Evolutionary conservation across 768 basidiomycete genomes (phyloP), one percentile per base, ranked within the genome.

Genomic region (Leccinum subtestaceum): DNA sequence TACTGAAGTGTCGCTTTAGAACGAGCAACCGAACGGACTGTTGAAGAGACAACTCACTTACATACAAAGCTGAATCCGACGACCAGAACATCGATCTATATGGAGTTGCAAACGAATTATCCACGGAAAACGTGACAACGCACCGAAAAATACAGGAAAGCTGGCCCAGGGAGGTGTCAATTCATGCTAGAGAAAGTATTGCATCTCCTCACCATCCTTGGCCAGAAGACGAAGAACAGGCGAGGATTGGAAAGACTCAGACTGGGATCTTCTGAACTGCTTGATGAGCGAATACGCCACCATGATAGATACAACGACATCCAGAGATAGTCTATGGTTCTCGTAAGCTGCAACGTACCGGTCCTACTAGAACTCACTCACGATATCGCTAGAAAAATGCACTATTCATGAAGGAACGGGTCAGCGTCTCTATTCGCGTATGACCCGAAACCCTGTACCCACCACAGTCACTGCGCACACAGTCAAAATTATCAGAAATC

Each of bases 191-290:
- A 23, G 9, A 19, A 45, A 23, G 12, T 8, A 47, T 57, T 60
- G 25, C 13, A 21, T 13, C 12, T 29, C 13, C 63, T 63, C 47
- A 64, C 63, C 63, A 31, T 63, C 63, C 49, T 27, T 29, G 15
- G 52, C 12, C 7, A 63, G 57, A 21, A 47, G 1, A 21, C 4
- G 15, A 12, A 61, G 23, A 4, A 65, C 45, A 2, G 25, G 10
- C 13, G 63, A 60, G 5, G 31, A 23, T 1, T 46, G 52, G 2
- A 60, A 54, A 43, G 1, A 23, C 23, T 23, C 23, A 23, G 23
- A 1, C 2, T 15, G 52, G 7, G 38, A 43, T 15, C 25, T 45
- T 34, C 4, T 43, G 31, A 47, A 61, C 21, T 56, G 52, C 47
- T 31, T 36, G 55, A 27, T n/a, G 7, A 62, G 36, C 27, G 53